Conservation (phyloP, 2,329 filamentous ascomycete genomes). For the Penicillium oxalicum region DNA sequence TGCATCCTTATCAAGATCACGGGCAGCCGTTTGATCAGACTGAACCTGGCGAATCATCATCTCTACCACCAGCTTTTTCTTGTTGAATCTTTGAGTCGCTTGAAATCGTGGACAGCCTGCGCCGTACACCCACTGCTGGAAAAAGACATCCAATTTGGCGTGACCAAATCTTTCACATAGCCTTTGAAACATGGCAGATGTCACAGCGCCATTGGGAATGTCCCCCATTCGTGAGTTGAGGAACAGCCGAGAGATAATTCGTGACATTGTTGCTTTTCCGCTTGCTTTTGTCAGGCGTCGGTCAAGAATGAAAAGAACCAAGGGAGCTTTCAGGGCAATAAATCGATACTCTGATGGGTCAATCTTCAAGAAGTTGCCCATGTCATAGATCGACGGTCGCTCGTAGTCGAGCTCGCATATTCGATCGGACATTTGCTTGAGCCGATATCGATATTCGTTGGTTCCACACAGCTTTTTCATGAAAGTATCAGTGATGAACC, state of each 20-base stretch:
- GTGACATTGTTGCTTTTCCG: constrained; percentile 73
- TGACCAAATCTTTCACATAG: constrained; percentile 85
- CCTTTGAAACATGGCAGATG: constrained; percentile 70
- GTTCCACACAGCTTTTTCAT: constrained; percentile 87
- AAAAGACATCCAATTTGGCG: constrained; percentile 81
- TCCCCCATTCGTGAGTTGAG: constrained; percentile 79
- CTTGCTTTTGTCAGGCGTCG: constrained; percentile 83
- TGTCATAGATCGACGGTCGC: constrained; percentile 72
- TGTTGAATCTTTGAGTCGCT: constrained; percentile 88
- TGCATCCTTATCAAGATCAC: constrained; percentile 61
- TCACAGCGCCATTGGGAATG: constrained; percentile 63
- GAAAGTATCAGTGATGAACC: constrained; percentile 92
- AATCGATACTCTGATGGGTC: constrained; percentile 86
- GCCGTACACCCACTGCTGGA: constrained; percentile 85
- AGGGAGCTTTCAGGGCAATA: constrained; percentile 79
- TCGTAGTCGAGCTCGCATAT: constrained; percentile 76
- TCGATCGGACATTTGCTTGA: constrained; percentile 76
- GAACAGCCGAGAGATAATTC: constrained; percentile 80
- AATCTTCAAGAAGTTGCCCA: constrained; percentile 70
- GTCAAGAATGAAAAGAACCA: constrained; percentile 91
- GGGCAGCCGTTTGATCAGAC: constrained; percentile 49
- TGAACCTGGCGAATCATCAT: constrained; percentile 79
- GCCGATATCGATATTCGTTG: constrained; percentile 86
- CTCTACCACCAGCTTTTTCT: constrained; percentile 92
- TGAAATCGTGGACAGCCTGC: constrained; percentile 84